Base-by-base conservation (phyloP, 768 basidiomycete species). In the Suillus fuscotomentosus region DNA sequence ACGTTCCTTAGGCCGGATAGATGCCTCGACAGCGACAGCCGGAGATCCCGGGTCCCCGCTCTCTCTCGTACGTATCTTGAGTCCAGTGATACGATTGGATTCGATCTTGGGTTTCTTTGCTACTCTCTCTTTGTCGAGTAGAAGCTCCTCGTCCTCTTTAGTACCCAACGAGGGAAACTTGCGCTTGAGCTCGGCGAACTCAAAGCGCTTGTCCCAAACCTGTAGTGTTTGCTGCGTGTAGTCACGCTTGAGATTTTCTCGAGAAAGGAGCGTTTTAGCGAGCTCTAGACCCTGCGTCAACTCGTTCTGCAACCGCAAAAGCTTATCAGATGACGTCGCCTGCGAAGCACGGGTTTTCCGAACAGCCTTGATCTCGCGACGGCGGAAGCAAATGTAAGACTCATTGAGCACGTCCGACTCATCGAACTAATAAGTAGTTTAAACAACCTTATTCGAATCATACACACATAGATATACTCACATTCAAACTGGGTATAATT, bases 321-420 rank as follows among this genome's bases (percentile, higher is more conserved):
- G 85, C 69, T 94, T 93, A 70, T 99, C 97, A 15, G 95, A 90
- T 20, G 89, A 94, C 1, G 91, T 90, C 11, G 88, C 88, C 71
- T 99, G 96, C 1, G 91, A 91, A 15, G 95, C 90, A 9, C 97
- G 88, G 10, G 97, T 98, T 80, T 99, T 99, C 66, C 97, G 88
- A 53, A 94, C 86, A 4, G 93, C 88, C 75, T 99, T 99, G 76
- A 91, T 89, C 74, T 99, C 97, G 62, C 96, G 89, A 65, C 95
- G 85, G 43, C 97, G 88, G 84, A 99, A 99, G 77, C 97, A 99
- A 53, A 98, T 91, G 67, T 98, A 99, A 0, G 97, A 96, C 70
- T 97, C 95, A 62, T 93, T 94, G 68, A 84, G 84, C 54, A 89
- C 89, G 74, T 97, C 95, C 22, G 90, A 84, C 78, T 98, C 96